Evolutionary conservation across 1,284 basidiomycete genomes (phyloP).

Genomic region (Mrakiaceae sp.): DNA sequence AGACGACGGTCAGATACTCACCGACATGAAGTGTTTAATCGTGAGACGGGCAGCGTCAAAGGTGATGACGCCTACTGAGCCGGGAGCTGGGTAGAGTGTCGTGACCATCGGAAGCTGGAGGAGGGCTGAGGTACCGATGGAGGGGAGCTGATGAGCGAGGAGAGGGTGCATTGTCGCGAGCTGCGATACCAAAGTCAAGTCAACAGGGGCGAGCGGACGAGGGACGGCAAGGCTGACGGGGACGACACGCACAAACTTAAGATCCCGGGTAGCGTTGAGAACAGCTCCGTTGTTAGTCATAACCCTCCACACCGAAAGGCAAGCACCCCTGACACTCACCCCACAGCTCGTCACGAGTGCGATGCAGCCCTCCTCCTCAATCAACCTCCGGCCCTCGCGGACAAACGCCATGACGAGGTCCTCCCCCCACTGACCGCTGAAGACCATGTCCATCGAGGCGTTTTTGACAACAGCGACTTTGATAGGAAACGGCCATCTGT

Average conservation of each 20-base stretch:
- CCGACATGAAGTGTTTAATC: conserved; percentile 18
- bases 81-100: conserved; percentile 19
- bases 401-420: conserved; percentile 5
- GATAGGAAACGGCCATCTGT: neutral
- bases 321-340: neutral
- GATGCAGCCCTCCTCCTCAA: conserved; percentile 27
- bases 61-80: conserved; percentile 24
- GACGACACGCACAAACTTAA: neutral
- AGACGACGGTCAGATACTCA: conserved; percentile 14
- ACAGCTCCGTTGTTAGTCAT: too few species aligned
- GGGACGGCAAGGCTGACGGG: neutral
- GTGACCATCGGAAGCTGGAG: conserved; percentile 23
- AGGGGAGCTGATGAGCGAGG: conserved; percentile 20
- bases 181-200: neutral
- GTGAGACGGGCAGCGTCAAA: conserved; percentile 21
- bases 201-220: too few species aligned
- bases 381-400: conserved; percentile 29
- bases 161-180: conserved; percentile 27
- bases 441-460: neutral
- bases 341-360: conserved; percentile 17
- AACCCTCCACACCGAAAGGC: too few species aligned
- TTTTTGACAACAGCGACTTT: neutral
- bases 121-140: conserved; percentile 22
- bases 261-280: neutral
- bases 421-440: neutral